phyloP scores from a whole-genome alignment of 2,329 filamentous ascomycete species.

The Alternaria sp. region DNA sequence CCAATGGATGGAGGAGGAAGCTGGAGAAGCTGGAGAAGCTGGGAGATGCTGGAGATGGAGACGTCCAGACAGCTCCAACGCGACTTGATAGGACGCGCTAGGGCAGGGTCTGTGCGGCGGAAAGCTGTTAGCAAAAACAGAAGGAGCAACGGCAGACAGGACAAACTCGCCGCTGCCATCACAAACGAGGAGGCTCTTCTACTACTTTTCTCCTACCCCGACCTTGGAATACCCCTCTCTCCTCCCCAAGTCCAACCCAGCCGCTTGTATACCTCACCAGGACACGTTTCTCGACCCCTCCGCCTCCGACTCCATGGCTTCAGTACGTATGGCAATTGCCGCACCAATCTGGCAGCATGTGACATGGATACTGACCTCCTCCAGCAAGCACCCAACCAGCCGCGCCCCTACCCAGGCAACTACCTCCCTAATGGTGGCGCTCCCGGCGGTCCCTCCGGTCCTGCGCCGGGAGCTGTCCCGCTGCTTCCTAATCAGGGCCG shows the following conservation, averaged over 20 bases:
- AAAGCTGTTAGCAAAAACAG: slow-evolving; percentile 45
- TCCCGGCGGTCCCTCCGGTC: slow-evolving; percentile 52
- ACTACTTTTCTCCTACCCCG: slow-evolving; percentile 23
- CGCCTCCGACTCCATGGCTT: slow-evolving; percentile 47
- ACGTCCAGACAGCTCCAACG: slow-evolving; percentile 25
- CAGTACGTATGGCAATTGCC: slow-evolving; percentile 37
- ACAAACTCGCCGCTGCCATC: slow-evolving; percentile 40
- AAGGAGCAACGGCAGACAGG: slow-evolving; percentile 31
- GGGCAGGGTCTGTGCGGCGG: slow-evolving; percentile 20
- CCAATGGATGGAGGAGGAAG: background rate
- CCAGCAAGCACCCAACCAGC: slow-evolving; percentile 61
- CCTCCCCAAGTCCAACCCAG: slow-evolving; percentile 17
- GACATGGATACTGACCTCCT: slow-evolving; percentile 33
- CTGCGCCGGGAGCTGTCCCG: slow-evolving; percentile 56
- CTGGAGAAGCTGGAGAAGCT: background rate
- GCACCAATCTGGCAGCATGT: slow-evolving; percentile 17
- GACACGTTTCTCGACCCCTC: slow-evolving; percentile 34
- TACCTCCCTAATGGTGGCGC: slow-evolving; percentile 59
- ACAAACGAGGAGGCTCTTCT: slow-evolving; percentile 35
- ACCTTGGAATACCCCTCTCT: slow-evolving; percentile 18
- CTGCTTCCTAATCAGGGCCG: slow-evolving; percentile 63
- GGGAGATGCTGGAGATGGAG: slow-evolving; percentile 10
- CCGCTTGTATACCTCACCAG: slow-evolving; percentile 25
- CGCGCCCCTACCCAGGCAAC: slow-evolving; percentile 59
- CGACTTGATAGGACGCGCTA: slow-evolving; percentile 37